These are phyloP conservation scores for Macrolepiota fuliginosa DNA, from an alignment of 768 basidiomycete genomes.

Conservation along the genomic window DNA sequence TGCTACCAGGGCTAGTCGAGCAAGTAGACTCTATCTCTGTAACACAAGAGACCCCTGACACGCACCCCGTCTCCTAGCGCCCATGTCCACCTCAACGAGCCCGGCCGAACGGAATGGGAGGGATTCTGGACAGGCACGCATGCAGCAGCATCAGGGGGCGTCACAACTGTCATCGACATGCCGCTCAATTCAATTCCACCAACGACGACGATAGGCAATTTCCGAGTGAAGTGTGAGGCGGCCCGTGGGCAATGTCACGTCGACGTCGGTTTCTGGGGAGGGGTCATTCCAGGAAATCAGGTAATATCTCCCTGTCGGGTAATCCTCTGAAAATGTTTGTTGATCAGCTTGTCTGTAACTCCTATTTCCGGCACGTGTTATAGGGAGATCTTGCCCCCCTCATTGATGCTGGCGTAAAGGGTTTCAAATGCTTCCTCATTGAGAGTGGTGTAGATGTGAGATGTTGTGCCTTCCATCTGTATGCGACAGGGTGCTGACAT, in stretches of 20 bases:
- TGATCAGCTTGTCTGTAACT: background rate
- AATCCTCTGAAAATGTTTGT: slow-evolving; percentile 9
- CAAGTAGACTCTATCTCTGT: slow-evolving; percentile 30
- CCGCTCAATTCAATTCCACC: slow-evolving; percentile 97
- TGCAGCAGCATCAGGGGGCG: slow-evolving; percentile 89
- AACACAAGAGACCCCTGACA: background rate
- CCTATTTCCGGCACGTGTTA: background rate
- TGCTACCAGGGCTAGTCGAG: slow-evolving; percentile 85
- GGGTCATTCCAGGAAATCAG: slow-evolving; percentile 90
- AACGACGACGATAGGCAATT: slow-evolving; percentile 80
- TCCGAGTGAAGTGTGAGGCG: slow-evolving; percentile 67
- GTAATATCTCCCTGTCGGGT: slow-evolving; percentile 29
- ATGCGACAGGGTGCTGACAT: slow-evolving; percentile 8
- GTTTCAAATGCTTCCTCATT: slow-evolving; percentile 97
- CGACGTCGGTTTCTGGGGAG: slow-evolving; percentile 94
- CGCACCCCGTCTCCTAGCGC: slow-evolving; percentile 43
- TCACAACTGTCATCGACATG: slow-evolving; percentile 98
- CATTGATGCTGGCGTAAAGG: slow-evolving; percentile 79
- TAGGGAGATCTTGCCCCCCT: slow-evolving; percentile 77
- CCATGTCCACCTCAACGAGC: slow-evolving; percentile 93
- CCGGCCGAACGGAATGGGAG: slow-evolving; percentile 92
- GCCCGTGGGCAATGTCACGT: slow-evolving; percentile 73
- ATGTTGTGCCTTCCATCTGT: slow-evolving; percentile 24
- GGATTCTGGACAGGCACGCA: slow-evolving; percentile 90
- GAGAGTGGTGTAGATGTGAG: slow-evolving; percentile 92